Conservation (phyloP, 2,329 filamentous ascomycete genomes). For the Colletotrichum graminicola region DNA sequence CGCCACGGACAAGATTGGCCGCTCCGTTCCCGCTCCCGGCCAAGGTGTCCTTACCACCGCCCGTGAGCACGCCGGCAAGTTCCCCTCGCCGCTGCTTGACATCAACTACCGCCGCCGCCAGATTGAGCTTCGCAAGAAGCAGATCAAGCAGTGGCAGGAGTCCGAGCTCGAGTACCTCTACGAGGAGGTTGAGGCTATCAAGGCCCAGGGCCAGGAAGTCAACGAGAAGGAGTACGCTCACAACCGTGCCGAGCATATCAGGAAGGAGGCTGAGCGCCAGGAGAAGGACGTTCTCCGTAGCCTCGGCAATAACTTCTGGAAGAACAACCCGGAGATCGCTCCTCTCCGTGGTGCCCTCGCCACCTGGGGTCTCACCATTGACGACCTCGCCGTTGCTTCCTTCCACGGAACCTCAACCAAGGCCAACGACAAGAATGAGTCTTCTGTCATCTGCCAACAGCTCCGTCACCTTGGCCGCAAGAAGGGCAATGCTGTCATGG, state of each 20-base stretch:
- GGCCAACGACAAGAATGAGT: slow-evolving; percentile 99
- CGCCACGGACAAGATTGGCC: slow-evolving; percentile 98
- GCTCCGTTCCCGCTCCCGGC: slow-evolving; percentile 94
- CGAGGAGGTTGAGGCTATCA: slow-evolving; percentile 93
- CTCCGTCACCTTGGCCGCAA: slow-evolving; percentile 92
- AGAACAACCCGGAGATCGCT: slow-evolving; percentile 91
- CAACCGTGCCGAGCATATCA: slow-evolving; percentile 87
- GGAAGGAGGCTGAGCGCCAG: slow-evolving; percentile 86
- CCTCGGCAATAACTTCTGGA: slow-evolving; percentile 99
- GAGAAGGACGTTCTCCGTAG: slow-evolving; percentile 93
- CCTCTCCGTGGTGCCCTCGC: slow-evolving; percentile 95
- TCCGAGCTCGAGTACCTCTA: slow-evolving; percentile 93
- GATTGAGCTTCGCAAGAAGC: slow-evolving; percentile 91
- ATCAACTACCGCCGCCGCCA: slow-evolving; percentile 98
- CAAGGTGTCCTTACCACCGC: slow-evolving; percentile 97
- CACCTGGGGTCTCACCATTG: slow-evolving; percentile 97
- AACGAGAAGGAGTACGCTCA: slow-evolving; percentile 87
- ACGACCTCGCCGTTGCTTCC: slow-evolving; percentile 93
- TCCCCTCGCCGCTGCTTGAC: slow-evolving; percentile 94
- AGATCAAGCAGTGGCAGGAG: slow-evolving; percentile 97
- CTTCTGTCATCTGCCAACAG: slow-evolving; percentile 96
- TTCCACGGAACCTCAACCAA: slow-evolving; percentile 99
- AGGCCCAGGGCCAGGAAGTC: slow-evolving; percentile 79
- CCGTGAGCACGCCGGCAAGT: slow-evolving; percentile 89
- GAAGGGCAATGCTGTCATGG: slow-evolving; percentile 95